Percentiles rank a stretch among this genome's conserved stretches.
Evolutionary conservation across 2,329 filamentous ascomycete species (phyloP).

Genomic region (Alternaria rosae): DNA sequence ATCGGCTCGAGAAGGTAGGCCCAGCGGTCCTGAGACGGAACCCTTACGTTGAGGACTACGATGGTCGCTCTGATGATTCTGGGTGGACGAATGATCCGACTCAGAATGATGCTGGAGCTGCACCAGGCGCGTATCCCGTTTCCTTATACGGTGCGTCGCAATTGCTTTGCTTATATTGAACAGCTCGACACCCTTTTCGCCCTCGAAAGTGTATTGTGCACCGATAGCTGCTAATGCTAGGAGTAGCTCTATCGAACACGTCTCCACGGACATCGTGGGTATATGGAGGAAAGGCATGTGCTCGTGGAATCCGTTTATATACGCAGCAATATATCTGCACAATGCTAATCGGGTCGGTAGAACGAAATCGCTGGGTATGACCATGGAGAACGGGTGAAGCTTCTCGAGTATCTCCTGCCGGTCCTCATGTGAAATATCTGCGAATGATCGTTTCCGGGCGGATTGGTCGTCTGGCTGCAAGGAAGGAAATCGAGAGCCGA

Average conservation of each 20-base stretch:
- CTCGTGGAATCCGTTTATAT: conserved; percentile 70
- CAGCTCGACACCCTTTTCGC: conserved; percentile 60
- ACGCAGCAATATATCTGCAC: conserved; percentile 73
- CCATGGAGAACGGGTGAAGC: conserved; percentile 67
- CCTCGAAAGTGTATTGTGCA: conserved; percentile 68
- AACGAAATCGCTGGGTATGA: conserved; percentile 68
- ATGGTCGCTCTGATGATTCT: conserved; percentile 20
- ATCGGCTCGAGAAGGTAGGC: conserved; percentile 34
- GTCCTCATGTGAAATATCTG: conserved; percentile 47
- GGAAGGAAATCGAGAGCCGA: conserved; percentile 51
- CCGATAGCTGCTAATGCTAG: conserved; percentile 73
- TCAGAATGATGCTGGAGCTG: conserved; percentile 33
- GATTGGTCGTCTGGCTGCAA: conserved; percentile 48
- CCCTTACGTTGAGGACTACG: conserved; percentile 25
- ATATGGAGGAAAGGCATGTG: conserved; percentile 71
- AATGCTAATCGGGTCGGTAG: conserved; percentile 74
- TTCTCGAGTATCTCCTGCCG: conserved; percentile 61
- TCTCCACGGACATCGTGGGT: conserved; percentile 68
- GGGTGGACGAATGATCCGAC: conserved; percentile 26
- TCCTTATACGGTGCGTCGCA: conserved; percentile 59
- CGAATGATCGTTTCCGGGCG: conserved; percentile 29
- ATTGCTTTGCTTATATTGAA: conserved; percentile 66
- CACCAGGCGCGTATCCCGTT: conserved; percentile 57
- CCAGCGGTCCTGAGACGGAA: conserved; percentile 37
- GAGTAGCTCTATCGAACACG: conserved; percentile 72